Evolutionary conservation across 345 rosid species (phyloP).

Genomic region (Lagerstroemia speciosa): DNA sequence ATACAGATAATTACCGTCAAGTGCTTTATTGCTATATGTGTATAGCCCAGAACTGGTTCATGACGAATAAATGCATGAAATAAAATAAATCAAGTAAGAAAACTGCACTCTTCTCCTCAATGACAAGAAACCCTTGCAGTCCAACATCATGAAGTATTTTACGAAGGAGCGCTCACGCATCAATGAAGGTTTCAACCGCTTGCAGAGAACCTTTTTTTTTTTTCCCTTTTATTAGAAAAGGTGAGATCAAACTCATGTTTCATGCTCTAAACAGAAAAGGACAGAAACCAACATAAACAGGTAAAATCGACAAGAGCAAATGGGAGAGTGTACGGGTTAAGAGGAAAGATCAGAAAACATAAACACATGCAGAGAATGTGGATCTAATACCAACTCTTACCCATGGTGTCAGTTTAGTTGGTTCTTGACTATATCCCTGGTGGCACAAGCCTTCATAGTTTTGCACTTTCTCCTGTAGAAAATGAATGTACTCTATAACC

Average conservation of each 20-base stretch:
- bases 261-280: neutral
- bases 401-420: constrained; percentile 61
- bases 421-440: constrained; percentile 51
- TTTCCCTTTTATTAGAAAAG: too few species aligned
- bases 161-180: neutral
- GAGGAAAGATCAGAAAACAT: neutral
- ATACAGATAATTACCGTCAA: neutral
- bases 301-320: neutral
- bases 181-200: neutral
- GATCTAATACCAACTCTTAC: constrained; percentile 24
- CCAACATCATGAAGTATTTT: neutral
- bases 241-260: neutral
- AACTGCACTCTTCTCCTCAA: too few species aligned
- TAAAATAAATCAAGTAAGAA: neutral
- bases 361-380: constrained; percentile 2
- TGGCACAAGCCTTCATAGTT: constrained; percentile 51
- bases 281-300: neutral
- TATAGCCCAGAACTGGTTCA: too few species aligned
- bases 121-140: neutral
- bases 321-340: neutral
- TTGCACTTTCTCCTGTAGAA: constrained; percentile 60
- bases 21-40: too few species aligned
- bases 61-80: too few species aligned
- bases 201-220: neutral
- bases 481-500: constrained; percentile 79